Base-by-base conservation (phyloP, 306 rosid genomes). In the Acacia acuminata region DNA sequence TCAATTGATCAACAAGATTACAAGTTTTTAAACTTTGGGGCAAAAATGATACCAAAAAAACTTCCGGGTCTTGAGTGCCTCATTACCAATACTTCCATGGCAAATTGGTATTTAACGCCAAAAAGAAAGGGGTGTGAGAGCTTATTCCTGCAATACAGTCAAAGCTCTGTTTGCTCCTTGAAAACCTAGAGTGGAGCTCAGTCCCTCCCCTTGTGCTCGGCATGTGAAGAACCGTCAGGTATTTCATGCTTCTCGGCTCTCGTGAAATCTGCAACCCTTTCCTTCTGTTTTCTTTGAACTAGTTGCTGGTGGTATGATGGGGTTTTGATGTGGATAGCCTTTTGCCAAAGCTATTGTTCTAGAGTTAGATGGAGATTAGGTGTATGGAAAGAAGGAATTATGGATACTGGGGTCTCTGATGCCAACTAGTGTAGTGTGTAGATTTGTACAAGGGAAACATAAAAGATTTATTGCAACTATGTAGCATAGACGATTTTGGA, bases 341-440 rank as follows among this genome's bases (percentile, higher is more conserved):
- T 38, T 38, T 88, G 89, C 77, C 75, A 88, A 76, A 73, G 76
- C 78, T 76, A 81, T 69, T 84, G 76, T 60, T 83, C 87, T 24
- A 77, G 85, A 73, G 81, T 90, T 69, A 85, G 86, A 84, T 89
- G 88, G 93, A 91, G 86, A 87, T 89, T 90, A 90, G 92, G 91
- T 80, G 77, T 87, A 64, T 87, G 93, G 92, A 84, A 84, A 86
- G 92, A 91, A 68, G 93, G 92, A 85, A 64, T 60, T 50, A 78
- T 71, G 73, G 88, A 88, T 73, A 64, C 82, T 7, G 86, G 90
- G 93, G 85, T 85, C 71, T 88, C 86, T 64, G 88, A 84, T 73
- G 83, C 85, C 61, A 68, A 68, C 79, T 86, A 86, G 76, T 60
- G 50, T 68, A 27, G 76, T 47, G 40, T 38, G 34, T 15, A 66